These are phyloP conservation scores for Theobroma cacao DNA, from an alignment of 345 rosid species.

Conservation along the genomic window DNA sequence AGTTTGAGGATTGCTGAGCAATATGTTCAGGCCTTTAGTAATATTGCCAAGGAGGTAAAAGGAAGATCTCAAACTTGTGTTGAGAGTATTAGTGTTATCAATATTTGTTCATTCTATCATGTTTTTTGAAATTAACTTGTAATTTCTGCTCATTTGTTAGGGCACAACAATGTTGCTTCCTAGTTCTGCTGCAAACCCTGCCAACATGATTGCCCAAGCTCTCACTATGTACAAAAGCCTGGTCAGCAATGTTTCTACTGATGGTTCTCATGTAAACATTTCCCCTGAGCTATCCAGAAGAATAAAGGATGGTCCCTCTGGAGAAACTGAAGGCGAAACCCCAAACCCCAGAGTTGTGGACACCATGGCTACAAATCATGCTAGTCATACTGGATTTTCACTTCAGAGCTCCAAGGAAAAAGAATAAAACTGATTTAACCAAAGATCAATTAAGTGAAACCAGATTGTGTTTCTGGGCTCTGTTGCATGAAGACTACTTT, in stretches of 20 bases:
- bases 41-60: constrained; percentile 86
- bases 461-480: background rate
- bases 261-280: constrained; percentile 22
- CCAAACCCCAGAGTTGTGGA: constrained; percentile 15
- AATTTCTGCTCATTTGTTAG: constrained; percentile 28
- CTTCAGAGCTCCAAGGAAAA: constrained; percentile 54
- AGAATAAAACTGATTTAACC: constrained; percentile 15
- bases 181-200: constrained; percentile 56
- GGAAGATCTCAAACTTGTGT: background rate
- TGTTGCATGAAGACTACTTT: constrained; percentile 1
- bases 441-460: background rate
- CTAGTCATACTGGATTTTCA: constrained; percentile 41
- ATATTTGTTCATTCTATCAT: background rate
- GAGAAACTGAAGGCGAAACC: constrained; percentile 29
- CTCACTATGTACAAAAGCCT: constrained; percentile 71
- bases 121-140: background rate
- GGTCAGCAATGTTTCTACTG: constrained; percentile 36
- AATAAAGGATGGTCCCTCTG: constrained; percentile 12
- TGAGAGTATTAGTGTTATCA: background rate
- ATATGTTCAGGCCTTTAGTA: constrained; percentile 75
- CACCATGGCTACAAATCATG: constrained; percentile 16
- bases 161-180: constrained; percentile 95
- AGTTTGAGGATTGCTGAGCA: constrained; percentile 84
- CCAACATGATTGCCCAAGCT: constrained; percentile 76
- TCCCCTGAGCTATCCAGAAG: constrained; percentile 20